phyloP scores from a whole-genome alignment of 1,284 basidiomycete genomes.

The Cutaneotrichosporon sp. region DNA sequence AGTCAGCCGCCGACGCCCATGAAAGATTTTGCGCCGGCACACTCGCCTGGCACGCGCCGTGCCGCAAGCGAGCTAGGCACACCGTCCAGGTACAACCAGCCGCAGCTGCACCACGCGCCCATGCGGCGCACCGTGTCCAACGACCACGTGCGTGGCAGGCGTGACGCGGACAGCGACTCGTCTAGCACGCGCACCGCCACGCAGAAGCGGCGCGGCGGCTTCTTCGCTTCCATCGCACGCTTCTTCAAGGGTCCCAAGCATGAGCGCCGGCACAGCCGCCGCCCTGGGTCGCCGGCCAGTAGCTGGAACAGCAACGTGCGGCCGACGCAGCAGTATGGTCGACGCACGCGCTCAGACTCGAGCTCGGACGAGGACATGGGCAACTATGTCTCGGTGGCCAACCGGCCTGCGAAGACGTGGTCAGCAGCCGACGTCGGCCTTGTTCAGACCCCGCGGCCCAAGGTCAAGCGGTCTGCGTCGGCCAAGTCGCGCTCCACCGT shows the following conservation, averaged over 20 bases:
- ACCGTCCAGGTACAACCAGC: slow-evolving; percentile 6
- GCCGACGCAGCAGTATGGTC: slow-evolving; percentile 6
- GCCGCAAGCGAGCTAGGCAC: slow-evolving; percentile 40
- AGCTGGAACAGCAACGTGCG: not conserved
- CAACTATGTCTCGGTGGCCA: slow-evolving; percentile 41
- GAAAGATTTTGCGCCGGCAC: not conserved
- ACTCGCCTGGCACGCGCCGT: slow-evolving; percentile 20
- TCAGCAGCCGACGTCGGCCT: slow-evolving; percentile 35
- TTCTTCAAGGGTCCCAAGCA: slow-evolving; percentile 34
- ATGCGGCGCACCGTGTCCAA: slow-evolving; percentile 40
- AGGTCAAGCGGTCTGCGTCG: slow-evolving; percentile 28
- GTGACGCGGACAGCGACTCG: slow-evolving; percentile 27
- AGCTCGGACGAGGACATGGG: slow-evolving; percentile 31
- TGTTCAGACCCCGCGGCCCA: slow-evolving; percentile 2
- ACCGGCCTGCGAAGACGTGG: slow-evolving; percentile 18
- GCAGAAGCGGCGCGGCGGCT: slow-evolving; percentile 40
- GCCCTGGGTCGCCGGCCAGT: not conserved
- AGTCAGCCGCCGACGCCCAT: not conserved
- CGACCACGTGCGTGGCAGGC: slow-evolving; percentile 14
- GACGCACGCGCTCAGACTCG: slow-evolving; percentile 30
- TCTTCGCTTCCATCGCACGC: slow-evolving; percentile 42
- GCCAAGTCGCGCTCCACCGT: slow-evolving; percentile 34
- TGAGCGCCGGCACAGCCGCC: slow-evolving; percentile 6
- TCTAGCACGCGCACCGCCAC: slow-evolving; percentile 28
- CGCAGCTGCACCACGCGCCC: slow-evolving; percentile 3